A percentile compares a stretch with the other conserved stretches of the same genome.
phyloP scores from a whole-genome alignment of 495 filamentous ascomycete genomes.

The Neohortaea acidophila region DNA sequence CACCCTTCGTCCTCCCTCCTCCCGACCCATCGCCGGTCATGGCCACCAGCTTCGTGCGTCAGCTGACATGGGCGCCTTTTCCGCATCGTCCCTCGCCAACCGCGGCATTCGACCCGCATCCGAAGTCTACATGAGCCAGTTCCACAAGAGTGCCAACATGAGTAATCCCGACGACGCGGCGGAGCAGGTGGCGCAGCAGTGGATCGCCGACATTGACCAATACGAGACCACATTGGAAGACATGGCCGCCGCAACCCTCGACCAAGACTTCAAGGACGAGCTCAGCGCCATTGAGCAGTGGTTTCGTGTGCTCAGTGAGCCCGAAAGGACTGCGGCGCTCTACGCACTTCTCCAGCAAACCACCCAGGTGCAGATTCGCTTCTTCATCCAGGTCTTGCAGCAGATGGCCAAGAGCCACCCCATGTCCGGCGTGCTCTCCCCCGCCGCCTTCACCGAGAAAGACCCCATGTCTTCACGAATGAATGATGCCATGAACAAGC shows the following conservation, averaged over 20 bases:
- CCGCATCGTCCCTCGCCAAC: conserved; percentile 47
- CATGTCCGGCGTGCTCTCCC: conserved; percentile 90
- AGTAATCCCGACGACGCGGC: conserved; percentile 65
- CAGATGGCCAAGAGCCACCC: conserved; percentile 97
- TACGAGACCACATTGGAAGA: conserved; percentile 95
- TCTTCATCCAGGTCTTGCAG: conserved; percentile 96
- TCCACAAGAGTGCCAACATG: conserved; percentile 44
- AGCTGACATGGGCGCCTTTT: conserved; percentile 86
- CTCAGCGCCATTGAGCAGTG: conserved; percentile 97
- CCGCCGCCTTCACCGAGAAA: conserved; percentile 88
- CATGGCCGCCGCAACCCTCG: conserved; percentile 93
- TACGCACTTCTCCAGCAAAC: conserved; percentile 96
- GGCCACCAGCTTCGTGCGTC: conserved; percentile 86
- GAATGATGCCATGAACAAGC: conserved; percentile 94
- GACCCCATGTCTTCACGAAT: conserved; percentile 95
- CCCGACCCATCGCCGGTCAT: conserved; percentile 54
- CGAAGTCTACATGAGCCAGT: conserved; percentile 74
- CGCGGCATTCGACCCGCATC: conserved; percentile 84
- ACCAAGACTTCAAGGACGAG: conserved; percentile 99
- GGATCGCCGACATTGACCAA: conserved; percentile 97
- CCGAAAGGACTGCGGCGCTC: conserved; percentile 84
- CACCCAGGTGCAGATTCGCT: conserved; percentile 95
- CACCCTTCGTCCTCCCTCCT: conserved; percentile 76
- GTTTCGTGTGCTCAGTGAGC: conserved; percentile 95
- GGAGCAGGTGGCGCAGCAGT: conserved; percentile 91